A percentile compares a stretch with the other conserved stretches of the same genome.
Evolutionary conservation across 768 basidiomycete genomes (phyloP).

Genomic region (Antrodiella citrinella): DNA sequence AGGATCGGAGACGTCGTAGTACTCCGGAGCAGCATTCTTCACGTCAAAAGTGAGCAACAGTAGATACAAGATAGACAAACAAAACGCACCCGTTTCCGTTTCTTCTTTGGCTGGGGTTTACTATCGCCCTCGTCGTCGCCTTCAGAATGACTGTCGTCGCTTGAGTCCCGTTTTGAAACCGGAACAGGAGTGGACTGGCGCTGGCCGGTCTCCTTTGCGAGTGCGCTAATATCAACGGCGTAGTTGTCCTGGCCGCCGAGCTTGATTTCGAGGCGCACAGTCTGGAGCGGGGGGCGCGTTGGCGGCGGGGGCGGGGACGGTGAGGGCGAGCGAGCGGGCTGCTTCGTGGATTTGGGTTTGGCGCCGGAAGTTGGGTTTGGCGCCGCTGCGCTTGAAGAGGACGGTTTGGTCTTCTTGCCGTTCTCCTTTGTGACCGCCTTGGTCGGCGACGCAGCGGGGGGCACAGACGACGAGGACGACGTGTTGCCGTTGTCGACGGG

Average conservation of each 20-base stretch:
- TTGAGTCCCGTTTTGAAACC: slow-evolving; percentile 31
- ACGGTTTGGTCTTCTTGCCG: slow-evolving; percentile 15
- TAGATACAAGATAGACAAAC: neutral
- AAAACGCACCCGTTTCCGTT: slow-evolving; percentile 16
- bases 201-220: slow-evolving; percentile 61
- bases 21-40: slow-evolving; percentile 53
- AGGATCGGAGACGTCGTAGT: slow-evolving; percentile 87
- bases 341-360: slow-evolving; percentile 47
- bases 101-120: slow-evolving; percentile 30
- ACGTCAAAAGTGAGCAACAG: neutral
- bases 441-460: neutral
- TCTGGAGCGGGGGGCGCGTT: slow-evolving; percentile 44
- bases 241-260: slow-evolving; percentile 72
- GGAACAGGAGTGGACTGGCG: slow-evolving; percentile 47
- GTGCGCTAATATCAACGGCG: slow-evolving; percentile 54
- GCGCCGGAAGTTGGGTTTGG: slow-evolving; percentile 21
- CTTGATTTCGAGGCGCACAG: slow-evolving; percentile 59
- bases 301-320: slow-evolving; percentile 46
- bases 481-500: neutral
- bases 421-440: slow-evolving; percentile 15
- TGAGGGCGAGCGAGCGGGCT: slow-evolving; percentile 38
- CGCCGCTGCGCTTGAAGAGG: slow-evolving; percentile 19
- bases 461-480: slow-evolving; percentile 9
- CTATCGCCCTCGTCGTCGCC: slow-evolving; percentile 30
- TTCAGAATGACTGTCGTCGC: slow-evolving; percentile 46